Conservation (phyloP, 202 grass and related monocot species). For the Digitaria exilis region DNA sequence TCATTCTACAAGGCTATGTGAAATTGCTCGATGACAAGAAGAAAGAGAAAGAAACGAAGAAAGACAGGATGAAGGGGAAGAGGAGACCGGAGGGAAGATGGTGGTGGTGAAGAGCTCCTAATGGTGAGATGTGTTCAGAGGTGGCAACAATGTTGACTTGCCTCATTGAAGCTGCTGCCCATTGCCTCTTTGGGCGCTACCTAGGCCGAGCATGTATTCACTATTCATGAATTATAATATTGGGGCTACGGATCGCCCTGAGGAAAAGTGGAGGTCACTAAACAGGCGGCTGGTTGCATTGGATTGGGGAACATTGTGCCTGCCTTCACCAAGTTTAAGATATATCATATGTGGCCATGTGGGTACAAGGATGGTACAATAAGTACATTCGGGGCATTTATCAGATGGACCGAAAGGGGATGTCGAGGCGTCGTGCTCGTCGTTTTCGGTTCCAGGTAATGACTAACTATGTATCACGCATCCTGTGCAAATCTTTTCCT, state of each 20-base stretch:
- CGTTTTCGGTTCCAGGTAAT: constrained; percentile 25
- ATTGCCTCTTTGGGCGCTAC: background rate
- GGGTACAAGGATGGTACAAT: constrained; percentile 41
- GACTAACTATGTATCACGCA: background rate
- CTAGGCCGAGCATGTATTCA: background rate
- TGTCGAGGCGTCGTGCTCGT: constrained; percentile 4
- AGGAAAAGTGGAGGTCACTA: constrained; percentile 1
- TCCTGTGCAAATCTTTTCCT: constrained; percentile 31
- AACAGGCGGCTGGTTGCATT: background rate
- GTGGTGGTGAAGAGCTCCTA: background rate
- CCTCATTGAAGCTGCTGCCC: background rate
- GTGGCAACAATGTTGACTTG: background rate
- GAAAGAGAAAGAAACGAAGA: background rate
- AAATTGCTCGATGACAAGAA: background rate
- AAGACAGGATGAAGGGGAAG: background rate
- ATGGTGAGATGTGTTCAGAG: background rate
- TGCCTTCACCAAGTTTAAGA: constrained; percentile 37
- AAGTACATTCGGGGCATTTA: constrained; percentile 29
- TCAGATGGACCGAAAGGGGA: background rate
- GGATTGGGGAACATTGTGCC: constrained; percentile 33
- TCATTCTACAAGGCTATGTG: too few species aligned
- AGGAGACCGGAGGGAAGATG: too few species aligned
- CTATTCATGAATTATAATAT: background rate
- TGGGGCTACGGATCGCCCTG: background rate
- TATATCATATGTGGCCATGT: constrained; percentile 5